Conservation (phyloP, 345 rosid species). For the Acer negundo region DNA sequence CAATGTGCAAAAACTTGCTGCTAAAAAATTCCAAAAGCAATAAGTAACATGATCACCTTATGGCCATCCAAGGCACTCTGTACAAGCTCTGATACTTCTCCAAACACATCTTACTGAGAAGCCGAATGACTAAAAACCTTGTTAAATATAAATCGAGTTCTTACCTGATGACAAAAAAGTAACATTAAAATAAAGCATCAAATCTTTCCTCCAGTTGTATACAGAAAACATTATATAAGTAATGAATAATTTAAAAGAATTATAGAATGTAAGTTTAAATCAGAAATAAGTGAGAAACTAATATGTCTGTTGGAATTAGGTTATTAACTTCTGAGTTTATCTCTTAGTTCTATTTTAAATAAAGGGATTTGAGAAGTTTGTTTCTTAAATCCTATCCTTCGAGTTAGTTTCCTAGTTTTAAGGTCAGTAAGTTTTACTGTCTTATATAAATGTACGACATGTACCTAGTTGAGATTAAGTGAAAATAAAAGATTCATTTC, state of each 20-base stretch:
- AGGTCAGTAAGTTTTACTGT: too few species aligned
- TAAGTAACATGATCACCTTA: conserved; percentile 49
- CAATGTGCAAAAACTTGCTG: neutral
- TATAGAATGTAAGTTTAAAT: neutral
- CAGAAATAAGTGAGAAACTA: neutral
- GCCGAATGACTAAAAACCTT: conserved; percentile 84
- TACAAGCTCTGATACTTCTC: conserved; percentile 84
- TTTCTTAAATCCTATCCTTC: too few species aligned
- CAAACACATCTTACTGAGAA: conserved; percentile 83
- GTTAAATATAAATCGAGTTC: conserved; percentile 83
- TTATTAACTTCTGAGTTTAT: too few species aligned
- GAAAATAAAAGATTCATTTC: too few species aligned
- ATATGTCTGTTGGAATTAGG: neutral
- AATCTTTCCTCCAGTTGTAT: neutral
- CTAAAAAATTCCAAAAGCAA: neutral
- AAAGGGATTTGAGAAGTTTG: too few species aligned
- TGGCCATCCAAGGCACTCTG: conserved; percentile 98
- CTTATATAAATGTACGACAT: too few species aligned
- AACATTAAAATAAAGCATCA: conserved; percentile 6
- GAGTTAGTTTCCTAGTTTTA: too few species aligned
- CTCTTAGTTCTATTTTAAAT: too few species aligned
- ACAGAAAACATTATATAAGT: neutral
- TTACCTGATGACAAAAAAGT: conserved; percentile 50
- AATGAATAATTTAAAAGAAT: neutral
- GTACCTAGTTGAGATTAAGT: too few species aligned